These are phyloP conservation scores for Prinsepia uniflora DNA, from an alignment of 306 rosid genomes.

Conservation along the genomic window DNA sequence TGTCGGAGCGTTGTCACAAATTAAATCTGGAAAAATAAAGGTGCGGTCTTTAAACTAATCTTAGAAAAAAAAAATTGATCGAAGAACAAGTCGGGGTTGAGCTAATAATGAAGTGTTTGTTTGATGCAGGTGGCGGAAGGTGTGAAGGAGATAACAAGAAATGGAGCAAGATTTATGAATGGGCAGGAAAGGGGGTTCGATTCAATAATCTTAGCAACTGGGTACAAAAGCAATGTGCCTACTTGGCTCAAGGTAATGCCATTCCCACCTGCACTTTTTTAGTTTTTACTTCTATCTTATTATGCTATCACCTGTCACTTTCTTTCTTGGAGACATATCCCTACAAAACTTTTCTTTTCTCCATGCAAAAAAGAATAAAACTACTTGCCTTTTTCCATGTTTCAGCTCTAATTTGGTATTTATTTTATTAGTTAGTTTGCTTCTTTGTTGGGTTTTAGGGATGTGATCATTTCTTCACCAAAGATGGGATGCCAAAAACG, in stretches of 20 bases:
- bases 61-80: not conserved
- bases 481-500: constrained; percentile 80
- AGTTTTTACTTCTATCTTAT: constrained; percentile 51
- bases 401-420: not conserved
- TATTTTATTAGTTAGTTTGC: not conserved
- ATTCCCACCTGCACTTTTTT: constrained; percentile 22
- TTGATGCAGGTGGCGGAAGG: constrained; percentile 60
- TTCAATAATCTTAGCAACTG: constrained; percentile 91
- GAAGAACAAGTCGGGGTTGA: not conserved
- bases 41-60: constrained; percentile 21
- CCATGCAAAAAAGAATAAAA: constrained; percentile 59
- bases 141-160: constrained; percentile 83
- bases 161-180: constrained; percentile 74
- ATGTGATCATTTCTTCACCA: constrained; percentile 52
- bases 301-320: constrained; percentile 48
- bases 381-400: constrained; percentile 21
- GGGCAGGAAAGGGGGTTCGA: constrained; percentile 88
- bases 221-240: constrained; percentile 96
- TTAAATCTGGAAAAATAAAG: constrained; percentile 74
- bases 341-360: constrained; percentile 61
- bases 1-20: constrained; percentile 68
- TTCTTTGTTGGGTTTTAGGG: constrained; percentile 26
- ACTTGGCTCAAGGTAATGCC: constrained; percentile 81
- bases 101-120: constrained; percentile 5
- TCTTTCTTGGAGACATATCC: constrained; percentile 45